Percentiles rank a stretch among this genome's conserved stretches.
Evolutionary conservation across 1,284 basidiomycete genomes (phyloP).

Genomic region (Pseudozyma flocculosa): DNA sequence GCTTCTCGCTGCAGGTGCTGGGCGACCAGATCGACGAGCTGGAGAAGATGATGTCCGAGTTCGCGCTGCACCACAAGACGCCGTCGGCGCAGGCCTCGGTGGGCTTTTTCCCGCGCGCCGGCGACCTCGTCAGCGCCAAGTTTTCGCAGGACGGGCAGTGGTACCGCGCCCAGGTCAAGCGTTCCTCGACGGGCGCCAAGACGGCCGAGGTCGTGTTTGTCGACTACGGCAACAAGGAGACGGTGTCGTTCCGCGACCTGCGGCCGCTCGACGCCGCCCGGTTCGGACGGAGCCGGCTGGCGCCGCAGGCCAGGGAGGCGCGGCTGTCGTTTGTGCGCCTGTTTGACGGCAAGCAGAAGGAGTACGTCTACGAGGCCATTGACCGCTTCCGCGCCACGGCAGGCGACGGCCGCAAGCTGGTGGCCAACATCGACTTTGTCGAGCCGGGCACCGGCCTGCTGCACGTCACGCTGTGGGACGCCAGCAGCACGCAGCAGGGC

Average conservation of each 20-base stretch:
- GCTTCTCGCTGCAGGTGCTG: slow-evolving; percentile 83
- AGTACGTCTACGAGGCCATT: slow-evolving; percentile 46
- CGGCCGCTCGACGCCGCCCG: slow-evolving; percentile 37
- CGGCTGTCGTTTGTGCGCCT: slow-evolving; percentile 44
- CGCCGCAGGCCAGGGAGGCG: slow-evolving; percentile 38
- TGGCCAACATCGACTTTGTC: slow-evolving; percentile 48
- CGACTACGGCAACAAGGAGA: slow-evolving; percentile 50
- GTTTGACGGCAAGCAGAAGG: slow-evolving; percentile 39
- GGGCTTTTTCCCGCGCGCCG: slow-evolving; percentile 70
- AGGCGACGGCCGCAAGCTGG: slow-evolving; percentile 46
- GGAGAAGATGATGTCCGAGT: slow-evolving; percentile 90
- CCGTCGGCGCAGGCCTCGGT: slow-evolving; percentile 58
- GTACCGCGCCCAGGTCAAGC: slow-evolving; percentile 47
- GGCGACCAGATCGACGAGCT: slow-evolving; percentile 63
- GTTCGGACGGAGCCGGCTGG: slow-evolving; percentile 35
- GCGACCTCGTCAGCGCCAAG: slow-evolving; percentile 80
- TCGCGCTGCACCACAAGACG: slow-evolving; percentile 62
- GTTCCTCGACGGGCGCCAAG: slow-evolving; percentile 28
- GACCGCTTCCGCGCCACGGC: slow-evolving; percentile 42
- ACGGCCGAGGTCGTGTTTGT: slow-evolving; percentile 36
- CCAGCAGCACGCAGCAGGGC: slow-evolving; percentile 27
- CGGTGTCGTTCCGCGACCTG: slow-evolving; percentile 32
- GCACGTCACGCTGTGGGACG: slow-evolving; percentile 49
- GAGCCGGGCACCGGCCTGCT: slow-evolving; percentile 27
- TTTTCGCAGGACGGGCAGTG: slow-evolving; percentile 59